Evolutionary conservation across 2,329 filamentous ascomycete species (phyloP).

Genomic region (Aspergillus spinulosporus): DNA sequence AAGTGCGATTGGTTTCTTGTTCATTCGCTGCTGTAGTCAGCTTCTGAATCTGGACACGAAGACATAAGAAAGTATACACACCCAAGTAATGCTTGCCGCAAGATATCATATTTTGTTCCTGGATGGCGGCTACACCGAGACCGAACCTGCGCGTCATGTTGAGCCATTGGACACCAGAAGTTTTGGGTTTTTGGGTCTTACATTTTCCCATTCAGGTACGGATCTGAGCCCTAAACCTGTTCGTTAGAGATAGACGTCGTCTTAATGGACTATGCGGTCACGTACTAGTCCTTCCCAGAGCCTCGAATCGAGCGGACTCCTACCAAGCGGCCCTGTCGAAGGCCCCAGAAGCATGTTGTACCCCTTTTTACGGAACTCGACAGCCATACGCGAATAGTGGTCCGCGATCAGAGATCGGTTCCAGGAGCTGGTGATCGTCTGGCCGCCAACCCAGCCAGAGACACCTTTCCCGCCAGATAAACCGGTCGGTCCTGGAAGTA

Average conservation of each 20-base stretch:
- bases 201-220: slow-evolving; percentile 1
- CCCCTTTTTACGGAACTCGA: background rate
- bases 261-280: background rate
- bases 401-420: background rate
- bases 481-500: background rate
- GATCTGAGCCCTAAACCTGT: background rate
- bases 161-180: no score
- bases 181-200: background rate
- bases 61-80: background rate
- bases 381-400: background rate
- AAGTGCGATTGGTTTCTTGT: slow-evolving; percentile 51
- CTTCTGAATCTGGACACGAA: no score
- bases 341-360: background rate
- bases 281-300: background rate
- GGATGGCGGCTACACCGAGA: background rate
- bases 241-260: background rate
- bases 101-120: background rate
- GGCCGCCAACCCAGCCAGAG: background rate
- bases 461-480: background rate
- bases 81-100: background rate
- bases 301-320: background rate
- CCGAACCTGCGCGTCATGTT: background rate
- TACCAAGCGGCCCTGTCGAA: background rate
- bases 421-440: background rate
- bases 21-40: slow-evolving; percentile 47